Conservation (phyloP, 208 protist genomes). For the Crithidia bombi region DNA sequence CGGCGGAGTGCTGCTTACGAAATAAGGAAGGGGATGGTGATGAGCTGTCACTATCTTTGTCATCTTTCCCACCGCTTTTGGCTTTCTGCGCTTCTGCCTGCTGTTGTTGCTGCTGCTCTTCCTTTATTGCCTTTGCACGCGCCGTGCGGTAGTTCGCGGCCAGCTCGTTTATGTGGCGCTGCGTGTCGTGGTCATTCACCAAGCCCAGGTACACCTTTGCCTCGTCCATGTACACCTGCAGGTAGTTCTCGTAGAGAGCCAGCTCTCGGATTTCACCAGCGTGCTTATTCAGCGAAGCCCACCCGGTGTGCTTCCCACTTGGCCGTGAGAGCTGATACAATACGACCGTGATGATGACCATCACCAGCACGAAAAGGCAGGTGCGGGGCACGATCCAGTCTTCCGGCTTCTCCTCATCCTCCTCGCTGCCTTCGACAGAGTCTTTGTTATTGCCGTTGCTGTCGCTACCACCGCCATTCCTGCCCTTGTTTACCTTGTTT, state of each 20-base stretch:
- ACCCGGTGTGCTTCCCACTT: conserved; percentile 46
- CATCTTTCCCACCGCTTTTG: conserved; percentile 6
- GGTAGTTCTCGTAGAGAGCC: conserved; percentile 62
- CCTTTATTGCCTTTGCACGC: conserved; percentile 7
- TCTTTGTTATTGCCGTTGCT: conserved; percentile 23
- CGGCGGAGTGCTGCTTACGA: conserved; percentile 2
- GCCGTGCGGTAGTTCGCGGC: conserved; percentile 36
- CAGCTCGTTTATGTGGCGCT: conserved; percentile 56
- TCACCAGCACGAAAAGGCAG: conserved; percentile 60
- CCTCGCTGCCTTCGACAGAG: conserved; percentile 11
- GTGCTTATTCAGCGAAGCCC: conserved; percentile 49
- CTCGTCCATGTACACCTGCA: conserved; percentile 62
- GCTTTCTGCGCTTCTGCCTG: conserved; percentile 5
- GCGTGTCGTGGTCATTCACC: conserved; percentile 63
- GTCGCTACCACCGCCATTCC: conserved; percentile 3
- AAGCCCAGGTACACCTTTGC: conserved; percentile 60
- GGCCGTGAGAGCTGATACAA: conserved; percentile 57
- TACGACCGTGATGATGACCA: conserved; percentile 47
- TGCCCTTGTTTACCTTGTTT: conserved; percentile 13
- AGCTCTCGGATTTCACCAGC: conserved; percentile 47
- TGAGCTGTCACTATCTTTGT: neutral
- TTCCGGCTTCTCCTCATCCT: conserved; percentile 51
- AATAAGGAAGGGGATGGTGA: neutral
- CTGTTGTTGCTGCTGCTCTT: conserved; percentile 38
- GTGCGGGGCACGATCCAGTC: conserved; percentile 63